Base-by-base conservation (phyloP, 2,329 filamentous ascomycete genomes). In the Basipetospora chlamydospora region DNA sequence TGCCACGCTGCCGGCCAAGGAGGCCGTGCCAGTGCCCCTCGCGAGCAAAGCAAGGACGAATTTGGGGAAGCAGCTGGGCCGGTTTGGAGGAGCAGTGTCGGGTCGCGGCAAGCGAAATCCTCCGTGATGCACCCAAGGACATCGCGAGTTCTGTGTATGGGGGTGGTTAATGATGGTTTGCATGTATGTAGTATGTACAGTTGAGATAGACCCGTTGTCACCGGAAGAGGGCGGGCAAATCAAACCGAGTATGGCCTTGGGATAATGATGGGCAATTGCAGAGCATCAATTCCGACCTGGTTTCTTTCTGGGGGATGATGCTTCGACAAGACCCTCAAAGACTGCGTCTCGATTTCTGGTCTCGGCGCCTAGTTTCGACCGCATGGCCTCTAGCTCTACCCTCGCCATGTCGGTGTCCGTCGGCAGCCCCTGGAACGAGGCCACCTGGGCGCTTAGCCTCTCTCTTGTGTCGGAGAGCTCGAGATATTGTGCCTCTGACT, bases 241-340 rank as follows among this genome's bases (percentile, higher is more conserved):
- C n/a, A n/a, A n/a, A n/a, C n/a, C n/a, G n/a, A n/a, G n/a, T n/a
- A n/a, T n/a, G n/a, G n/a, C n/a, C n/a, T n/a, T n/a, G 40, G 28
- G 40, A 32, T 13, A 16, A 32, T 12, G 18, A 32, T 32, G 15
- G 26, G 16, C 16, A 28, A 28, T 28, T 13, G 26, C 26, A 28
- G 16, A n/a, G n/a, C n/a, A 15, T 11, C 21, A 21, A 35, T 10
- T 17, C 18, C 13, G 22, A 20, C n/a, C 7, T 5, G 21, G 30
- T 8, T 28, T n/a, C 28, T 44, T 42, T 21, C 37, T 31, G 2
- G 41, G 43, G 8, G 39, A 43, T 29, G 73, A 70, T 28, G 65
- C 61, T 46, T 76, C 73, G 3, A 84, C 73, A 32, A 90, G 52
- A 2, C 66, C 70, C 50, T 88, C 84, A 51, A 93, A 92, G 38